Percentiles rank a stretch among this genome's conserved stretches.
Evolutionary conservation across 257 asterid species (phyloP).

Genomic region (Asclepias syriaca): DNA sequence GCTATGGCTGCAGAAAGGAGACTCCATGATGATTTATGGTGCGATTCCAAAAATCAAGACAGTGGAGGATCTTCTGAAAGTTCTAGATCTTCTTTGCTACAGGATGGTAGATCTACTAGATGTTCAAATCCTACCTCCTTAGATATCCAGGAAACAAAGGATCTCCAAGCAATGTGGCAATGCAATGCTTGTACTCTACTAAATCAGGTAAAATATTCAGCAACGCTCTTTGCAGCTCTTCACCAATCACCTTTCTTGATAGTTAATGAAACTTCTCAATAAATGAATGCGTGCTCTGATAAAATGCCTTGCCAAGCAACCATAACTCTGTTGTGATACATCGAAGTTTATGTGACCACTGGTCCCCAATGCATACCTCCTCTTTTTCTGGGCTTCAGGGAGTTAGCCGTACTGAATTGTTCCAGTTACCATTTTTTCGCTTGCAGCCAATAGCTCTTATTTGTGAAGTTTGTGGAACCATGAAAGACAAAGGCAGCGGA

Average conservation of each 20-base stretch:
- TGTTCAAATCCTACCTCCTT: conserved; percentile 23
- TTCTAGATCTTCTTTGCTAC: conserved; percentile 16
- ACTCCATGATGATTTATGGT: conserved; percentile 72
- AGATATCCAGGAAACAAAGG: conserved; percentile 23
- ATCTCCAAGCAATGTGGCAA: conserved; percentile 42
- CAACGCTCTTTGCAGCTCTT: neutral
- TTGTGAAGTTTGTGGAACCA: conserved; percentile 66
- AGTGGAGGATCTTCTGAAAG: conserved; percentile 40
- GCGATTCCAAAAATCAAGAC: conserved; percentile 56
- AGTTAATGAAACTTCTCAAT: neutral
- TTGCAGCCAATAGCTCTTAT: conserved; percentile 48
- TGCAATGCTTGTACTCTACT: conserved; percentile 58
- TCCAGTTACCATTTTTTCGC: neutral
- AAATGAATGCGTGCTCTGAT: neutral
- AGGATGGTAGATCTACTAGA: conserved; percentile 13
- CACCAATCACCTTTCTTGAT: neutral
- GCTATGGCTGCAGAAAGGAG: conserved; percentile 98
- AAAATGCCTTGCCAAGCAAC: neutral
- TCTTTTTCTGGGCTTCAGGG: neutral
- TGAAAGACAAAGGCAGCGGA: conserved; percentile 28
- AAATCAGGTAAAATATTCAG: conserved; percentile 43
- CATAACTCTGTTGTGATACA: conserved; percentile 4
- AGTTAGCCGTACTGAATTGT: no score
- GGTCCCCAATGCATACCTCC: neutral
- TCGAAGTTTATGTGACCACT: neutral